Evolutionary conservation across 768 basidiomycete species (phyloP).

Genomic region (Suillus subluteus): DNA sequence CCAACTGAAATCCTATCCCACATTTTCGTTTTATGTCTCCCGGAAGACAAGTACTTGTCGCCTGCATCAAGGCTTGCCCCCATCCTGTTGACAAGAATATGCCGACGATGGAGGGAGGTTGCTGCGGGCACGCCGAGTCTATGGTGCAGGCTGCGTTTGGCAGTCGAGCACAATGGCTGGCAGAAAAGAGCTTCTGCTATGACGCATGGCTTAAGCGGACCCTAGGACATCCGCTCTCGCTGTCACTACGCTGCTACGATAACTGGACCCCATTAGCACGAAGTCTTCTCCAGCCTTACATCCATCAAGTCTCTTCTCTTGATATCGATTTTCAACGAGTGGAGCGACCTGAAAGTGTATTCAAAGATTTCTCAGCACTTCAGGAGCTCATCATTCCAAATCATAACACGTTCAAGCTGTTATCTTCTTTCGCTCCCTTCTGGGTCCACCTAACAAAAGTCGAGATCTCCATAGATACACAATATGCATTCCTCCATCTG

Average conservation of each 20-base stretch:
- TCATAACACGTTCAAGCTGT: background rate
- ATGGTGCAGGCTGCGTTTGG: background rate
- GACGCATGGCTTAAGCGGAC: background rate
- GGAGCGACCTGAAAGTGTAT: background rate
- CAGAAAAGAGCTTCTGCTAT: background rate
- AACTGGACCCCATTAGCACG: too few species aligned
- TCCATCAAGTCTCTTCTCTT: background rate
- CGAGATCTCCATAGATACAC: slow-evolving; percentile 3
- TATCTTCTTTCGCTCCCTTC: slow-evolving; percentile 14
- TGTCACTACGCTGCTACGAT: background rate
- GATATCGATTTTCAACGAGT: too few species aligned
- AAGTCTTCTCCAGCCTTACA: background rate
- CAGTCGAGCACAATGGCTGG: background rate
- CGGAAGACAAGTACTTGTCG: background rate
- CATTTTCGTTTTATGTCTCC: background rate
- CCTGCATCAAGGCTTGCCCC: background rate
- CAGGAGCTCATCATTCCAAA: slow-evolving; percentile 12
- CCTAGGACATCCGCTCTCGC: background rate
- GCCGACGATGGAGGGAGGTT: background rate
- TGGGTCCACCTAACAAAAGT: slow-evolving; percentile 23
- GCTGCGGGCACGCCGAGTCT: background rate
- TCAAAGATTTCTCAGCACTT: slow-evolving; percentile 20
- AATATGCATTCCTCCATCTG: slow-evolving; percentile 9
- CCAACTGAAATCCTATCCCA: slow-evolving; percentile 41
- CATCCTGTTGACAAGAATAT: background rate